Evolutionary conservation across 495 filamentous ascomycete genomes (phyloP).

Genomic region (Aspergillus coremiiformis): DNA sequence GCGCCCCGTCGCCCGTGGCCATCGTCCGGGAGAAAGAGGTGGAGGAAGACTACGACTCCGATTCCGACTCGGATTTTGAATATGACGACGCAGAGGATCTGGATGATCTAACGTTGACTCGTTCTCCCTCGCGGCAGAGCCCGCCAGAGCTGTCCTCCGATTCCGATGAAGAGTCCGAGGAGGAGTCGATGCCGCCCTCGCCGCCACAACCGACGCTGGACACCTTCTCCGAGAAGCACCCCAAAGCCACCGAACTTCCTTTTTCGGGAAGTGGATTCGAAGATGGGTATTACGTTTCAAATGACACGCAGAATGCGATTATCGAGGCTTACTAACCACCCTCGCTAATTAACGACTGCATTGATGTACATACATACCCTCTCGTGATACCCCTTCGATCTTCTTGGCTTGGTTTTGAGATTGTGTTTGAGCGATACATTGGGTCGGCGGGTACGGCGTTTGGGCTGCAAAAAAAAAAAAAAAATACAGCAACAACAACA

Average conservation of each 20-base stretch:
- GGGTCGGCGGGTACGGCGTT: constrained; percentile 10
- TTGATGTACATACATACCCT: constrained; percentile 5
- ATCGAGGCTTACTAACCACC: constrained; percentile 38
- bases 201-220: constrained; percentile 61
- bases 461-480: constrained; percentile 1
- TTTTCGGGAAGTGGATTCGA: constrained; percentile 45
- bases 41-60: constrained; percentile 44
- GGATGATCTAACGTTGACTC: constrained; percentile 60
- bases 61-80: constrained; percentile 44
- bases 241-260: constrained; percentile 45
- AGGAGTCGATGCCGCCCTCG: constrained; percentile 76
- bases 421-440: constrained; percentile 1
- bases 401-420: not conserved
- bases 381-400: constrained; percentile 11
- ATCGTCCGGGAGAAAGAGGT: constrained; percentile 40
- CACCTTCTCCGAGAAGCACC: constrained; percentile 62
- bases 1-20: constrained; percentile 32
- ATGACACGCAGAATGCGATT: constrained; percentile 35
- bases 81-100: constrained; percentile 62
- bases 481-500: too few relatives aligned
- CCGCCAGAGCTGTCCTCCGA: constrained; percentile 75
- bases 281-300: constrained; percentile 53
- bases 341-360: constrained; percentile 13
- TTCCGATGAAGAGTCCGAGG: constrained; percentile 60
- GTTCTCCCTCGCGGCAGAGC: constrained; percentile 63